A percentile compares a stretch with the other conserved stretches of the same genome.
These are phyloP conservation scores for Aspergillus fischeri DNA, from an alignment of 2,329 filamentous ascomycete genomes.

Conservation along the genomic window DNA sequence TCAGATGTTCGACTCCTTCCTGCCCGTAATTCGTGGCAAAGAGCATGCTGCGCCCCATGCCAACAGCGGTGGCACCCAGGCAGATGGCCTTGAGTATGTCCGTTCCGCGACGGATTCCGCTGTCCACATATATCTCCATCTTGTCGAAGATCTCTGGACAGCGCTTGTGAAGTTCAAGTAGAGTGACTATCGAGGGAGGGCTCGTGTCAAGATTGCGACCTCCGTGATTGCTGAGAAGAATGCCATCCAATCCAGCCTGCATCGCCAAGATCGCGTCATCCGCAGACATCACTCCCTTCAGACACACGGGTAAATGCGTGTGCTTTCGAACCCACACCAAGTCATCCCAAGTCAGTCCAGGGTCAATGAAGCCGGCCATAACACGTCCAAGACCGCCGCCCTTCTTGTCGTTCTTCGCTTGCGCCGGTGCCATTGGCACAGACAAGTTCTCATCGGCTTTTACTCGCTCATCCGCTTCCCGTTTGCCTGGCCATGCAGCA, in stretches of 20 bases:
- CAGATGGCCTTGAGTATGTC: conserved; percentile 54
- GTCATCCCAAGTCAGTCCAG: conserved; percentile 51
- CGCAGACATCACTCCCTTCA: conserved; percentile 56
- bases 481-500: conserved; percentile 51
- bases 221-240: conserved; percentile 57
- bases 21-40: conserved; percentile 54
- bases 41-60: conserved; percentile 51
- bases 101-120: conserved; percentile 51
- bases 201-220: conserved; percentile 53
- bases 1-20: conserved; percentile 52
- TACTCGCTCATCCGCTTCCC: conserved; percentile 55
- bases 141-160: conserved; percentile 49
- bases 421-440: conserved; percentile 43
- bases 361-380: conserved; percentile 52
- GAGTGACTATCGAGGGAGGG: conserved; percentile 48
- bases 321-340: conserved; percentile 50
- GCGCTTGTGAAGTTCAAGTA: conserved; percentile 49
- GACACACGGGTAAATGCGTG: conserved; percentile 49
- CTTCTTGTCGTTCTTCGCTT: conserved; percentile 48
- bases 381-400: conserved; percentile 51
- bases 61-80: conserved; percentile 52
- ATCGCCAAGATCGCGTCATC: conserved; percentile 52
- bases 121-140: conserved; percentile 53
- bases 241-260: conserved; percentile 49
- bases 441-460: conserved; percentile 43